Base-by-base conservation (phyloP, 2,329 filamentous ascomycete species). In the Botrytis sinoallii region DNA sequence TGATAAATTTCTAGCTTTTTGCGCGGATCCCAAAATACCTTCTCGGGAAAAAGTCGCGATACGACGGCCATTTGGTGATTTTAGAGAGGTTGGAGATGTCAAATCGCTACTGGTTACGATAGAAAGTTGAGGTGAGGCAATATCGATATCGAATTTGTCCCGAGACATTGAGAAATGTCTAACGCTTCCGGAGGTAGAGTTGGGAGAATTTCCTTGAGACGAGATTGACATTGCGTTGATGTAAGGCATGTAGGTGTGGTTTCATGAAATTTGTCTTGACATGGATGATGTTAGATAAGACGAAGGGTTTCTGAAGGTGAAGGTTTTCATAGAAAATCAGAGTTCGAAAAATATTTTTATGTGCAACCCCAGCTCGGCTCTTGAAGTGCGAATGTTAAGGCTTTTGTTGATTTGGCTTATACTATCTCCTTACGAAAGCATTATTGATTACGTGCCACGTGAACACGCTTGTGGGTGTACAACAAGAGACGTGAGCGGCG, bases 1-100 rank as follows among this genome's bases (percentile, higher is more conserved):
- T 38, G 87, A 88, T 71, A 88, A 80, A 77, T 89, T 87, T 40
- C 87, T 83, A 64, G 86, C 83, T 77, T 88, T 89, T 76, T 87
- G 85, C 48, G 86, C 85, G 40, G 86, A 84, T 55, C 85, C 84
- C 25, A 89, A 80, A 76, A 88, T 88, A 35, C 85, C 85, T 77
- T 89, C 87, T 72, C 87, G 85, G 77, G 86, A 86, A 79, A 89
- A 88, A 77, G 83, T 85, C 40, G 84, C 80, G 12, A 86, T 84
- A 38, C 86, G 85, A 75, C 79, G 78, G 57, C 83, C 82, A 68
- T 83, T 83, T 6, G 88, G 87, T 29, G 88, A 89, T 78, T 88
- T 89, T 71, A 89, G 81, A 25, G 79, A 74, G 63, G 77, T 77
- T 55, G 79, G 78, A 32, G 79, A 79, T 18, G 68, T 75, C 29